Base-by-base conservation (phyloP, 225 moss, liverwort and hornwort genomes). In the Neckera pumila region DNA sequence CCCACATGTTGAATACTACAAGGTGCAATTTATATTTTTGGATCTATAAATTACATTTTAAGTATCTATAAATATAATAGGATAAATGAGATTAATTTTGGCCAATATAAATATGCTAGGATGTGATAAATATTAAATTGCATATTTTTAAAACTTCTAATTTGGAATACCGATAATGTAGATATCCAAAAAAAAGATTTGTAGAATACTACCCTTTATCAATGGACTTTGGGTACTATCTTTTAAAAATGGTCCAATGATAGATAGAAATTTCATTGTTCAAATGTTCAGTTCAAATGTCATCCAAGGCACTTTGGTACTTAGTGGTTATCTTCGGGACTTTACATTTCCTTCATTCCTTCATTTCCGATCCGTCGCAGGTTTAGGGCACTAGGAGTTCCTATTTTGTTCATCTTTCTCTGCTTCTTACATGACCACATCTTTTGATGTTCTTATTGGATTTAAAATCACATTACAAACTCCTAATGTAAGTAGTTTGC, bases 211-310 rank as follows among this genome's bases (percentile, higher is more conserved):
- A 10, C 19, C n/a, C 20, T n/a, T 67, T n/a, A n/a, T 12, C 21
- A n/a, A 21, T 21, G 21, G n/a, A 1, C 3, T 21, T 4, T 67
- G 7, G n/a, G 2, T 4, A 67, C 12, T 67, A 12, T n/a, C n/a
- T 67, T 12, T 21, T n/a, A 2, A 1, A 0, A 67, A n/a, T 67
- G 12, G 21, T 67, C 34, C 67, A 67, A 67, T n/a, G 21, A 67
- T n/a, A 17, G 11, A 67, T 21, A n/a, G 12, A n/a, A n/a, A 21
- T n/a, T 21, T 1, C 21, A 1, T 12, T n/a, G 7, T n/a, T 20
- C 0, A 0, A 1, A 67, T n/a, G 12, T n/a, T 67, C 12, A 21
- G n/a, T n/a, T n/a, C 21, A 67, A 0, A n/a, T n/a, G n/a, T 66
- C 11, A n/a, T 36, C 11, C 21, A 21, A 21, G 18, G 10, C 12